Evolutionary conservation across 495 filamentous ascomycete species (phyloP).

Genomic region (Cairneyella variabilis): DNA sequence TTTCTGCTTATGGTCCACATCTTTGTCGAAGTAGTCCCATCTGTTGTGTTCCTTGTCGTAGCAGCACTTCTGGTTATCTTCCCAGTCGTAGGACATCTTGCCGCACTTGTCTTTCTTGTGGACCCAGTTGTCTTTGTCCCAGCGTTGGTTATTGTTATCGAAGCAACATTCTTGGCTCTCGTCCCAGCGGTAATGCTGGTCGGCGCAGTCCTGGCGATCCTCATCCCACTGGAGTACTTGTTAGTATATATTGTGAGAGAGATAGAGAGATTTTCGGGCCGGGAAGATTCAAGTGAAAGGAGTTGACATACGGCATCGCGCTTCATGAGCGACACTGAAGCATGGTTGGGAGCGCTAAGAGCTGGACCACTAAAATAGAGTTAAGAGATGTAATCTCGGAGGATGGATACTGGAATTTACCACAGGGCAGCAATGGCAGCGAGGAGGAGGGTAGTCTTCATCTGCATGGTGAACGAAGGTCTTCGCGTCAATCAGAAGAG

Average conservation of each 20-base stretch:
- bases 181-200: background rate
- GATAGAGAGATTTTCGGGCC: background rate
- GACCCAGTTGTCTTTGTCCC: background rate
- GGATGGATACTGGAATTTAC: background rate
- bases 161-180: background rate
- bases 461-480: background rate
- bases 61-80: background rate
- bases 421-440: background rate
- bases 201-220: background rate
- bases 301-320: no score
- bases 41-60: background rate
- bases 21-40: background rate
- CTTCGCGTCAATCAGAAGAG: background rate
- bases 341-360: background rate
- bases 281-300: no score
- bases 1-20: background rate
- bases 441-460: no score
- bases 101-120: background rate
- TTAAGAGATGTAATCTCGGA: background rate
- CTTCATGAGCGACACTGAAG: no score
- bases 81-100: background rate
- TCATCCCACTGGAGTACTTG: background rate
- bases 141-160: background rate
- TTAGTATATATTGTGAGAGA: background rate
- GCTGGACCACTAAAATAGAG: background rate